phyloP scores from a whole-genome alignment of 495 filamentous ascomycete species.

The Penicillium dipodomyicola region DNA sequence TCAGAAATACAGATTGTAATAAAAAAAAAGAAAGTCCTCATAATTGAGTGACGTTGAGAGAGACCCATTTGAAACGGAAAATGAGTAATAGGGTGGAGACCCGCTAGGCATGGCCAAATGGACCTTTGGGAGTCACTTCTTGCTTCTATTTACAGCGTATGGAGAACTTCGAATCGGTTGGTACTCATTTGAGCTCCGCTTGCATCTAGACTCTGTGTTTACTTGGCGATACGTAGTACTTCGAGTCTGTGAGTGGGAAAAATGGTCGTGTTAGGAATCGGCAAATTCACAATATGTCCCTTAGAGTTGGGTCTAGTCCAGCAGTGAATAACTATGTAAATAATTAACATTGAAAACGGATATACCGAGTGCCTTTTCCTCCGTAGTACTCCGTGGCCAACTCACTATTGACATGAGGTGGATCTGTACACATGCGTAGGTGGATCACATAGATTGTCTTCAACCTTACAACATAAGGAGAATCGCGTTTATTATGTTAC shows the following conservation, averaged over 20 bases:
- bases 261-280: constrained; percentile 11
- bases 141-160: constrained; percentile 9
- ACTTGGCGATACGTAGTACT: background rate
- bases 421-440: background rate
- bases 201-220: constrained; percentile 5
- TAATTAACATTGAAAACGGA: background rate
- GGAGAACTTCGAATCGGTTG: background rate
- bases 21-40: background rate
- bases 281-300: constrained; percentile 12
- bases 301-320: constrained; percentile 1
- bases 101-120: background rate
- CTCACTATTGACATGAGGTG: background rate
- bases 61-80: constrained; percentile 1
- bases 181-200: constrained; percentile 3
- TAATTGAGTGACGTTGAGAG: constrained; percentile 8
- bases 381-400: background rate
- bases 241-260: background rate
- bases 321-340: background rate
- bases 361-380: background rate
- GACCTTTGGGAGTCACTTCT: background rate
- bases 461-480: background rate
- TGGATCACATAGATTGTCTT: background rate
- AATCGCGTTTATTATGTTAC: no score
- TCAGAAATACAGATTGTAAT: background rate
- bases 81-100: constrained; percentile 13